Evolutionary conservation across 179 eudicot species (phyloP).

Genomic region (Carnegiea gigantea): DNA sequence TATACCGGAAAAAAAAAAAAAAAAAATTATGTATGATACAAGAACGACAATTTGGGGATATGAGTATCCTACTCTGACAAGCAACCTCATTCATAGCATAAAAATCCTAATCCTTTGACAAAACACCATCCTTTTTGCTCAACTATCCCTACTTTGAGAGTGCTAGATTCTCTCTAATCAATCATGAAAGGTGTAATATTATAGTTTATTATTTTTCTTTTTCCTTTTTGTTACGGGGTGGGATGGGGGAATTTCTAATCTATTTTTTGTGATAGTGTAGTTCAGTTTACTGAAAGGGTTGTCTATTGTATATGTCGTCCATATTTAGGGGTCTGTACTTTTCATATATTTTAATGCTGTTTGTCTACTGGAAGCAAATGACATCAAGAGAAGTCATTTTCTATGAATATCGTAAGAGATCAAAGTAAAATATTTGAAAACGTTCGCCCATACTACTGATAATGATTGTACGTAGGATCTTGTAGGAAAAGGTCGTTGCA

Average conservation of each 20-base stretch:
- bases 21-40: neutral
- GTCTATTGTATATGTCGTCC: neutral
- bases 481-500: conserved; percentile 10
- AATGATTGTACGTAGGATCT: neutral
- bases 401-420: conserved; percentile 6
- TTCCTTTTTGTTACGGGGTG: neutral
- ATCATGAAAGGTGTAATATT: neutral
- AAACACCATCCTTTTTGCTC: conserved; percentile 28
- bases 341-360: neutral
- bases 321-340: neutral
- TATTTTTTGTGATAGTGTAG: neutral
- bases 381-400: conserved; percentile 27
- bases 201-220: neutral
- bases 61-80: conserved; percentile 30
- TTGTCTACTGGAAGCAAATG: conserved; percentile 27
- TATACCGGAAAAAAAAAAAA: neutral
- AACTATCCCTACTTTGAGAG: conserved; percentile 16
- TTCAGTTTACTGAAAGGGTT: neutral
- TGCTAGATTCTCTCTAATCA: conserved; percentile 1
- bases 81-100: conserved; percentile 22
- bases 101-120: conserved; percentile 34
- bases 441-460: conserved; percentile 7
- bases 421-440: conserved; percentile 11
- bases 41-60: neutral
- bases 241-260: neutral